These are phyloP conservation scores for Epithele typhae DNA, from an alignment of 768 basidiomycete genomes.

Conservation along the genomic window DNA sequence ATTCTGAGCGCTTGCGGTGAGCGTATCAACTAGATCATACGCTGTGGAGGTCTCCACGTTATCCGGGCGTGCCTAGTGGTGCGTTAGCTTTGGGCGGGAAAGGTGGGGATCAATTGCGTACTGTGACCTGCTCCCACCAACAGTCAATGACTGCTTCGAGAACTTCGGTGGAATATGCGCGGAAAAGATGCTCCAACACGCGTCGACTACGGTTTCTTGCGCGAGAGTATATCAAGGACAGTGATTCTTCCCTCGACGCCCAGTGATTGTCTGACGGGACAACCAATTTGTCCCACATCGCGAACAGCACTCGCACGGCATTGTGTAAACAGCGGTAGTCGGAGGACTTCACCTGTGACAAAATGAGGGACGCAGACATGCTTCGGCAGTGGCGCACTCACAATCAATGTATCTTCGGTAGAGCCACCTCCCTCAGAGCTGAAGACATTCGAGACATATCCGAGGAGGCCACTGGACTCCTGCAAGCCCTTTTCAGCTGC, in stretches of 20 bases:
- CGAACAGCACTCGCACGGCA: slow-evolving; percentile 71
- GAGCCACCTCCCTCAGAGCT: slow-evolving; percentile 56
- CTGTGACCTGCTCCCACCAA: slow-evolving; percentile 61
- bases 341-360: slow-evolving; percentile 58
- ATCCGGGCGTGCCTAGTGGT: slow-evolving; percentile 7
- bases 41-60: slow-evolving; percentile 37
- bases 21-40: slow-evolving; percentile 80
- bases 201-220: slow-evolving; percentile 68
- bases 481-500: slow-evolving; percentile 46
- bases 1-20: slow-evolving; percentile 80
- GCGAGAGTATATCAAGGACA: slow-evolving; percentile 63
- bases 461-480: slow-evolving; percentile 69
- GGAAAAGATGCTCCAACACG: slow-evolving; percentile 83
- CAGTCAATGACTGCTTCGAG: slow-evolving; percentile 80
- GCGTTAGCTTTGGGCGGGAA: neutral
- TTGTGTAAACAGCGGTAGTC: slow-evolving; percentile 78
- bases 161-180: slow-evolving; percentile 73
- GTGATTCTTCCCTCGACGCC: slow-evolving; percentile 61
- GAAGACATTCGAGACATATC: slow-evolving; percentile 91
- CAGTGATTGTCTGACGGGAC: slow-evolving; percentile 32
- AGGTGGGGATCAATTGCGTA: slow-evolving; percentile 26
- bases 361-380: neutral
- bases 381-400: neutral
- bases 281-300: slow-evolving; percentile 61
- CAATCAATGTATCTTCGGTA: slow-evolving; percentile 44